Base-by-base conservation (phyloP, 257 asterid species). In the Linaria vulgaris region DNA sequence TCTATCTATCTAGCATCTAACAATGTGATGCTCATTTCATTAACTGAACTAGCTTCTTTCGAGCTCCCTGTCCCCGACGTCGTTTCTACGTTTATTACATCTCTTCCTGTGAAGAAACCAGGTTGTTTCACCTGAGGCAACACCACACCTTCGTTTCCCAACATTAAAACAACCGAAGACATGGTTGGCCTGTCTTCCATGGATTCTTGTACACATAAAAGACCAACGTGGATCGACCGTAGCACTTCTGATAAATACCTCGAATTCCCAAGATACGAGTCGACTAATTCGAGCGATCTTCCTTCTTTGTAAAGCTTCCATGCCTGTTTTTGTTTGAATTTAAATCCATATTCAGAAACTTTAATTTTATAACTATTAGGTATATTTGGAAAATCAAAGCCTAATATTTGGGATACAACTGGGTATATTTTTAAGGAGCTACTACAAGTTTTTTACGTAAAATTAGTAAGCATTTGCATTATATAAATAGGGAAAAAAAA, bases 221-320 rank as follows among this genome's bases (percentile, higher is more conserved):
- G 78, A 9, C 75, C 78, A 0, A 76, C n/a, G 3, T 73, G 76
- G 61, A 74, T 71, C 20, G 73, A 63, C 55, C 78, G 62, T 3
- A 45, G 17, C 20, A 71, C 74, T 49, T 74, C 70, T 9, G 62
- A 37, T 30, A 34, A 20, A 41, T 52, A 13, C 13, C 17, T 11
- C 3, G 80, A 63, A 4, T 38, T 19, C 10, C n/a, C 16, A 0
- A 64, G 25, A 38, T 19, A 31, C 24, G 66, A 12, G n/a, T 74
- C 80, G 4, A 66, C 30, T 16, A 79, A 46, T 69, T 79, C 79
- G 39, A 59, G 0, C 6, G 72, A 45, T 50, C 49, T 69, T 11
- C 59, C 81, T 75, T 79, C 79, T 69, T 12, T 66, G 60, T 75
- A 25, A 16, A 79, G 81, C 55, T 43, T 66, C 81, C 84, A 79